Evolutionary conservation across 805 yeast genomes (phyloP), one percentile per base, ranked within the genome.

Genomic region (Candida xiaguanensis): DNA sequence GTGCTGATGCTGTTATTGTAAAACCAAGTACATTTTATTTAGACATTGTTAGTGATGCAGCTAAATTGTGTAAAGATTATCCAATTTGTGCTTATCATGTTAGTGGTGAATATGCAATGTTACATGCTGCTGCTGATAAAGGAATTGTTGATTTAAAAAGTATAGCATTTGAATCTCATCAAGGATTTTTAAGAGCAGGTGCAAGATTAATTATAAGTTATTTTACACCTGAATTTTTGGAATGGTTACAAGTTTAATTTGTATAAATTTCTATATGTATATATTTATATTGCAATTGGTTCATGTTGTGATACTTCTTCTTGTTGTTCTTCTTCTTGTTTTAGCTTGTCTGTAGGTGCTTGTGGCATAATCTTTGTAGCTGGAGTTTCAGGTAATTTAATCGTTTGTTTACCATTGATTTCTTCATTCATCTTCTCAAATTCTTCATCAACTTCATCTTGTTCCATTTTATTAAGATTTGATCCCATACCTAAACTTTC

Each of bases 61-160:
- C 90, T 27, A 80, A 77, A 52, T 72, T 90, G 38, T 86, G 95
- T 55, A 62, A 67, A 37, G 93, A 93, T 58, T 78, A 85, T 51
- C 99, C 99, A 19, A 69, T 93, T 38, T 88, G 96, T 54, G 90
- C 95, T 19, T 93, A 93, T 64, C 99, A 93, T 62, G 99, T 93
- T 17, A 80, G 91, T 58, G 99, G 99, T 29, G 99, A 93, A 65
- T 93, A 77, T 56, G 97, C 98, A 23, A 93, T 93, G 99, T 64
- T 93, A 47, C 95, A 90, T 57, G 99, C 99, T 6, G 98, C 96
- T 38, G 97, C 97, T 22, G 97, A 89, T 55, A 89, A 89, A 72
- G 95, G 95, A 27, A 75, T 90, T 44, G 85, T 83, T 44, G 97
- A 91, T 60, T 74, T 93, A 62, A 83, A 86, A 63, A 79, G 42